Percentiles rank a stretch among this genome's conserved stretches.
Conservation (phyloP, 2,329 filamentous ascomycete species). For the Tympanopsis confertula region DNA sequence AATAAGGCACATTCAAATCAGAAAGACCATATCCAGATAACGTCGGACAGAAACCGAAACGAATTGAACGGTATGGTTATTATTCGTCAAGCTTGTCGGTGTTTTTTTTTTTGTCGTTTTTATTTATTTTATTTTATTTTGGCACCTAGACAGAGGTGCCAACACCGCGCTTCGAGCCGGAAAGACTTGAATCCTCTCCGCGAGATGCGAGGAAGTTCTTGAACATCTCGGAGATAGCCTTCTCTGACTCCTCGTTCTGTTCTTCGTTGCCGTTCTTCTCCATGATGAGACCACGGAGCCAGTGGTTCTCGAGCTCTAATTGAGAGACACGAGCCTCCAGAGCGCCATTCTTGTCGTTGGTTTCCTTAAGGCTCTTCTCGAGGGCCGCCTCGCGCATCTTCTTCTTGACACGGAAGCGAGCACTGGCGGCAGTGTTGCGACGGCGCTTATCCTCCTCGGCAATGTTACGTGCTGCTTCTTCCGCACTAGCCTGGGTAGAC, state of each 20-base stretch:
- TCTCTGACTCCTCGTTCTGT: background rate
- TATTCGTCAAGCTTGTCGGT: too few relatives aligned
- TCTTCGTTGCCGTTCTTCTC: conserved; percentile 26
- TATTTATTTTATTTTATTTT: too few relatives aligned
- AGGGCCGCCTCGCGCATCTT: conserved; percentile 57
- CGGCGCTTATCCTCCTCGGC: conserved; percentile 48
- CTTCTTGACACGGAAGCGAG: conserved; percentile 60
- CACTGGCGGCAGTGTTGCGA: conserved; percentile 54
- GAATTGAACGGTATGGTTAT: too few relatives aligned
- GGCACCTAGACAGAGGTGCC: too few relatives aligned
- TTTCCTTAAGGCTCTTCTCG: conserved; percentile 46
- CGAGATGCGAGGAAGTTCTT: background rate
- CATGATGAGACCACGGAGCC: conserved; percentile 45
- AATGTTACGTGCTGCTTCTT: background rate
- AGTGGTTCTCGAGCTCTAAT: conserved; percentile 48
- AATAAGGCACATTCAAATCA: too few relatives aligned
- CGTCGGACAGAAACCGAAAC: too few relatives aligned
- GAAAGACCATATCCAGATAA: too few relatives aligned
- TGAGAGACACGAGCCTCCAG: conserved; percentile 43
- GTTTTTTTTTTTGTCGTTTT: too few relatives aligned
- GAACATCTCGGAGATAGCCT: background rate
- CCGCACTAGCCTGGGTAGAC: background rate
- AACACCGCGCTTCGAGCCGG: too few relatives aligned
- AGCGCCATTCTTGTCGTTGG: conserved; percentile 44
- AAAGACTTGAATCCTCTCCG: too few relatives aligned